Evolutionary conservation across 2,329 filamentous ascomycete species (phyloP).

Genomic region (Didymella segeticola): DNA sequence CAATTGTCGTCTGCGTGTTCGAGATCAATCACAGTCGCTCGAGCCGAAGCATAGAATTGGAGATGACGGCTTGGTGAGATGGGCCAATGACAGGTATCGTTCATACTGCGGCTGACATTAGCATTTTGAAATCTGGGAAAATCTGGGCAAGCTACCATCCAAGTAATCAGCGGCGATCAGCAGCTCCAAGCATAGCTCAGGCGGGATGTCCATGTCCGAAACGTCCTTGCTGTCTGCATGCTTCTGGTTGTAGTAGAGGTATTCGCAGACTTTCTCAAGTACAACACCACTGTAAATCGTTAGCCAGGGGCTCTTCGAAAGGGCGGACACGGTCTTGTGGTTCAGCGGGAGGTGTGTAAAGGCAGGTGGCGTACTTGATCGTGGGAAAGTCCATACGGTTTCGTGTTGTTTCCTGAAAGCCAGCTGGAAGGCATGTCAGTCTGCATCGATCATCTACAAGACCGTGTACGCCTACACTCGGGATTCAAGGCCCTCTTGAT

Average conservation of each 20-base stretch:
- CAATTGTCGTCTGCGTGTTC: no score
- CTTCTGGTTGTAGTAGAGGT: constrained; percentile 83
- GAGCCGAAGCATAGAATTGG: no score
- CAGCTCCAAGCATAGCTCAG: constrained; percentile 78
- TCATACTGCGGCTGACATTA: no score
- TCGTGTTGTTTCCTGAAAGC: constrained; percentile 69
- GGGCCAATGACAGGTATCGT: no score
- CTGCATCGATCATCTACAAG: background rate
- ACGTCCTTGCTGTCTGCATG: constrained; percentile 74
- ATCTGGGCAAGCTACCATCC: no score
- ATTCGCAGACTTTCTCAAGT: constrained; percentile 82
- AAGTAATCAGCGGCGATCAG: constrained; percentile 80
- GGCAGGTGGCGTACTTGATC: constrained; percentile 66
- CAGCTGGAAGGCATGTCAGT: constrained; percentile 52
- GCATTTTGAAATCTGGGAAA: no score
- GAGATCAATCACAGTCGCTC: no score
- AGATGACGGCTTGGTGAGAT: no score
- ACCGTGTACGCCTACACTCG: constrained; percentile 60
- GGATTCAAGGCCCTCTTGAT: constrained; percentile 79
- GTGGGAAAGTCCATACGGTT: constrained; percentile 73
- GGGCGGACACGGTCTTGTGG: background rate
- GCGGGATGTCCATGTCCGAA: constrained; percentile 80
- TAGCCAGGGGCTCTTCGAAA: background rate
- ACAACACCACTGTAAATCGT: constrained; percentile 66
- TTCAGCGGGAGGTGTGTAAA: background rate